Evolutionary conservation across 495 filamentous ascomycete species (phyloP), one percentile per base, ranked within the genome.

Genomic region (Jackrogersella multiformis): DNA sequence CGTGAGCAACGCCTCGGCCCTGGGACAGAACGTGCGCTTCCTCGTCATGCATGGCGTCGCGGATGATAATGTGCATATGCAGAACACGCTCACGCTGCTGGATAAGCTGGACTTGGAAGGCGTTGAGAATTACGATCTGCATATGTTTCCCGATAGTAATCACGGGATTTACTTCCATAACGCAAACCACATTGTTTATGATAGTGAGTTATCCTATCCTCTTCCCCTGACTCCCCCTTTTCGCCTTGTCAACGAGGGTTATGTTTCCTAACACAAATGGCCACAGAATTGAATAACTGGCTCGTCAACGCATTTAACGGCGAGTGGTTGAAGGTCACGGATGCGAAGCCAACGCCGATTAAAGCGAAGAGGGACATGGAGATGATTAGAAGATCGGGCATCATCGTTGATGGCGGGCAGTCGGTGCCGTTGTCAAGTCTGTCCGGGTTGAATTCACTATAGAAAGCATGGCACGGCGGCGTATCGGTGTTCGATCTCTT

Each of bases 231-330:
- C 39, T 45, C 55, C 9, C 56, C 12, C 9, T 35, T 18, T 9
- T 16, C 13, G 4, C 9, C 5, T 51, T 9, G 2, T 10, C 12
- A 15, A 4, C 2, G 5, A 10, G 24, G 16, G 23, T 57, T 2
- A 52, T 45, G 56, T 73, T 76, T 32, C 76, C 77, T 78, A 73
- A 82, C 56, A 18, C 12, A 4, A 23, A 18, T 49, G 18, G 4
- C 21, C 4, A 21, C 18, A 97, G 94, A 92, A 76, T 80, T 99
- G 15, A 88, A 84, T 61, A 96, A 90, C 76, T 99, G 95, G 94
- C 86, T 99, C 55, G 84, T 97, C 74, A 97, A 97, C 74, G 95
- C 96, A 0, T 98, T 99, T 77, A 98, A 97, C 68, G 96, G 94
- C 21, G 94, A 97, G 74, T 99, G 94, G 91, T 75, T 93, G 49